phyloP scores from a whole-genome alignment of 495 filamentous ascomycete species.

The Lophiotrema nucula region DNA sequence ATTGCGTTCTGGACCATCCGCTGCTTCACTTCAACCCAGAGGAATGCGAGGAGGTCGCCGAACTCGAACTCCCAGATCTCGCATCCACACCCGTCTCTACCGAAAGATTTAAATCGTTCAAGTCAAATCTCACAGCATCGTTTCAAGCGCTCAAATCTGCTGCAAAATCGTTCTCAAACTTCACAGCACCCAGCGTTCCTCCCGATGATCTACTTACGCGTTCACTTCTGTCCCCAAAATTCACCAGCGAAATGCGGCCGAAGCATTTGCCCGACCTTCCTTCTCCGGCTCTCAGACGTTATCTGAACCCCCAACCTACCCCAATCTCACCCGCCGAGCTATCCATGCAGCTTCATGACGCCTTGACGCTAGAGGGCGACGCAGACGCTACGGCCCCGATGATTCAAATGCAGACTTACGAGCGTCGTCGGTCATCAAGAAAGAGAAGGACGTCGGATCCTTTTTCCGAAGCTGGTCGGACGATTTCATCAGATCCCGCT shows the following conservation, averaged over 20 bases:
- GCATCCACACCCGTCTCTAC: conserved; percentile 33
- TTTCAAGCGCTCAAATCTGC: conserved; percentile 82
- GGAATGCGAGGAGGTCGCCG: conserved; percentile 31
- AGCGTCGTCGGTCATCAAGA: conserved; percentile 17
- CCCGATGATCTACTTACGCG: conserved; percentile 88
- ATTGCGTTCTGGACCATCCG: conserved; percentile 40
- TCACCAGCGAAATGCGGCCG: conserved; percentile 86
- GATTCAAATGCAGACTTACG: conserved; percentile 45
- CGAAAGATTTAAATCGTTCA: conserved; percentile 56
- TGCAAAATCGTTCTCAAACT: conserved; percentile 76
- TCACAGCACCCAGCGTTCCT: conserved; percentile 64
- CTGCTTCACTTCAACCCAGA: conserved; percentile 33
- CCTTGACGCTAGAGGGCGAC: conserved; percentile 11
- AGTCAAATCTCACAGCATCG: conserved; percentile 93
- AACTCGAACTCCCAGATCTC: conserved; percentile 22
- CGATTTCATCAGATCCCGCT: conserved; percentile 34
- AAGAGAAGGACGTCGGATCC: conserved; percentile 25
- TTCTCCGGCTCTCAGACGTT: conserved; percentile 82
- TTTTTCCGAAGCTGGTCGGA: conserved; percentile 38
- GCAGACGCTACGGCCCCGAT: conserved; percentile 30
- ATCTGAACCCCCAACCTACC: conserved; percentile 76
- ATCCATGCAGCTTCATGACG: conserved; percentile 53
- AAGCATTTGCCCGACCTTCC: conserved; percentile 71
- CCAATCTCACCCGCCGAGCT: conserved; percentile 60
- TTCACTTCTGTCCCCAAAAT: conserved; percentile 75